A percentile compares a stretch with the other conserved stretches of the same genome.
Conservation (phyloP, 2,329 filamentous ascomycete species). For the Aspergillus terreus region DNA sequence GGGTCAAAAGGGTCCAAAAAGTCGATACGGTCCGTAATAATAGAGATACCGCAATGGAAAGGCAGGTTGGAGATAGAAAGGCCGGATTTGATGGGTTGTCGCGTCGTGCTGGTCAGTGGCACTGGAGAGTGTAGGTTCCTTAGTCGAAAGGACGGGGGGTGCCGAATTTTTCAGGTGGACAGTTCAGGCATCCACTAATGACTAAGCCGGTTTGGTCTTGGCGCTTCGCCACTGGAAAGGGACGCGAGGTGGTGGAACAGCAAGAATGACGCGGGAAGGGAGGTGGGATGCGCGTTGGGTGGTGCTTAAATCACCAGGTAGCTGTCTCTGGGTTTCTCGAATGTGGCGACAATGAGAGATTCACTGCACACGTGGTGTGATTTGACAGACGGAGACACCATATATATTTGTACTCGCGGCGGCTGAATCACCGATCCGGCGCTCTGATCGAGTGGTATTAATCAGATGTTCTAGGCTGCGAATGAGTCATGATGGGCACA, state of each 20-base stretch:
- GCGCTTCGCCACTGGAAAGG: conserved; percentile 14
- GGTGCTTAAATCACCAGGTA: not conserved
- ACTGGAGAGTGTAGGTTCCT: conserved; percentile 12
- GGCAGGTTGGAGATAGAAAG: not conserved
- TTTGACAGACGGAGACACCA: conserved; percentile 8
- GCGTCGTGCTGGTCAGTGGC: conserved; percentile 8
- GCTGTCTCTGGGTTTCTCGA: not conserved
- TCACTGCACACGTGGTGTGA: conserved; percentile 11
- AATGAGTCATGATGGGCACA: conserved; percentile 9
- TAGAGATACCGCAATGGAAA: not conserved
- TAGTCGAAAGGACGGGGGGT: conserved; percentile 17
- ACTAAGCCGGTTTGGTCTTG: conserved; percentile 16
- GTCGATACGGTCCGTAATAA: not conserved
- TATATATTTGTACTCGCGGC: conserved; percentile 11
- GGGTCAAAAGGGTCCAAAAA: not conserved
- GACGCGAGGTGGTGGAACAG: not conserved
- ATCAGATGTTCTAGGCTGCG: not conserved
- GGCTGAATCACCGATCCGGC: not conserved
- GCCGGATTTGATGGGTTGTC: conserved; percentile 8
- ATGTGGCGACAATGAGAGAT: not conserved
- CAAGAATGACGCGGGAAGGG: conserved; percentile 4
- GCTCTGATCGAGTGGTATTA: not conserved
- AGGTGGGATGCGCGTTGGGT: not conserved
- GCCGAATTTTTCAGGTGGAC: conserved; percentile 27
- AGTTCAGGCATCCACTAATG: conserved; percentile 18